Conservation (phyloP, 768 basidiomycete genomes). For the Amanita jacksonii region DNA sequence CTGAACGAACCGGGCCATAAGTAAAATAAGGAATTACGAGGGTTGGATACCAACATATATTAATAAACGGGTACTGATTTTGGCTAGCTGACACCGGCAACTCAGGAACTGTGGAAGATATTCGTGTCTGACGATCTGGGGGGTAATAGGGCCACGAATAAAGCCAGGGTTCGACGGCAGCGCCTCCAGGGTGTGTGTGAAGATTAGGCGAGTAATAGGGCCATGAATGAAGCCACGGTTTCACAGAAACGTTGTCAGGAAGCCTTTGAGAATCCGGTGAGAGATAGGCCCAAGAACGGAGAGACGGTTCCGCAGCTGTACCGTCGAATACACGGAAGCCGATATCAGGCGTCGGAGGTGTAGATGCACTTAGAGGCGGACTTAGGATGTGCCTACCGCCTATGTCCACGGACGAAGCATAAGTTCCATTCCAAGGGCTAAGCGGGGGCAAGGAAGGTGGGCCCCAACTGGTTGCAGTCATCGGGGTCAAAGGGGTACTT, state of each 20-base stretch:
- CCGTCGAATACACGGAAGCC: no score
- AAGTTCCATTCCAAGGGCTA: constrained; percentile 19
- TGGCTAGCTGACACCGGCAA: constrained; percentile 8
- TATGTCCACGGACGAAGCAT: constrained; percentile 36
- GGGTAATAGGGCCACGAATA: no score
- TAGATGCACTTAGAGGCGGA: constrained; percentile 32
- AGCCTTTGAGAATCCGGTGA: no score
- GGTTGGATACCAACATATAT: constrained; percentile 18
- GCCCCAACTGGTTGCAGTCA: constrained; percentile 40
- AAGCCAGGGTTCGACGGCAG: no score
- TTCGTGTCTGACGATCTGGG: no score
- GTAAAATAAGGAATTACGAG: no score
- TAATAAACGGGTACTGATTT: constrained; percentile 22
- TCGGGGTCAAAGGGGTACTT: constrained; percentile 41
- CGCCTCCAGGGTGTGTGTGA: no score
- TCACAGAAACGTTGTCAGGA: constrained; percentile 6
- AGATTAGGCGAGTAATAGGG: background rate
- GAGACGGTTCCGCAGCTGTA: no score
- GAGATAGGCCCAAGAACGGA: no score
- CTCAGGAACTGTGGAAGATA: background rate
- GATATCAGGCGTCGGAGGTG: constrained; percentile 17
- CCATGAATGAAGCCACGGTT: constrained; percentile 10
- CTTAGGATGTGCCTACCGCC: constrained; percentile 33
- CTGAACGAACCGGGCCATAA: no score
- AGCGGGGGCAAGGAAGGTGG: constrained; percentile 26